Percentiles rank a stretch among this genome's conserved stretches.
Evolutionary conservation across 2,329 filamentous ascomycete species (phyloP).

Genomic region (Pleoardoris graminearum): DNA sequence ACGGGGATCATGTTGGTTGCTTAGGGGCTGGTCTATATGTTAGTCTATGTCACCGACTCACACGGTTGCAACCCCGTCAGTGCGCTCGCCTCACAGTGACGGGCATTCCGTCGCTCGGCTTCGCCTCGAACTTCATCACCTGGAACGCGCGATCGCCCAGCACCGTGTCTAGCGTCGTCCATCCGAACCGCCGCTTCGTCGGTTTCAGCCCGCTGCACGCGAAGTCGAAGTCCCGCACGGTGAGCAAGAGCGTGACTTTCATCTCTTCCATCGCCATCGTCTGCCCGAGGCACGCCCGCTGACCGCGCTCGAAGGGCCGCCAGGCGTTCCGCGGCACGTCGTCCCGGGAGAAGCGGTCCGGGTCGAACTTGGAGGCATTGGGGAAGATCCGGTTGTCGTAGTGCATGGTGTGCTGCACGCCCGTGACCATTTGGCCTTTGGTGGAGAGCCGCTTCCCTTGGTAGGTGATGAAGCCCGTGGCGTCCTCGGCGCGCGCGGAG

Average conservation of each 20-base stretch:
- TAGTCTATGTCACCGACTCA: no score
- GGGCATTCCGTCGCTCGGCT: constrained; percentile 36
- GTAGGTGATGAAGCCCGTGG: constrained; percentile 43
- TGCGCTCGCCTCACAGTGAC: constrained; percentile 28
- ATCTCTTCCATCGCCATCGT: constrained; percentile 59
- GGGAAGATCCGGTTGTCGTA: constrained; percentile 28
- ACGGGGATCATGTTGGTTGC: no score
- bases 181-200: constrained; percentile 28
- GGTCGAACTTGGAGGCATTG: constrained; percentile 33
- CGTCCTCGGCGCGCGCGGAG: constrained; percentile 47
- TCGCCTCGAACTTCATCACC: constrained; percentile 37
- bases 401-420: constrained; percentile 46
- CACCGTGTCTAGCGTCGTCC: constrained; percentile 31
- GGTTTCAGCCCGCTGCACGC: constrained; percentile 30
- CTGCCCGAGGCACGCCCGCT: constrained; percentile 61
- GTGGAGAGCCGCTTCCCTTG: constrained; percentile 51
- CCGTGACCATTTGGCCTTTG: constrained; percentile 49
- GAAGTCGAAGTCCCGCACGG: constrained; percentile 56
- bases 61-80: neutral
- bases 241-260: constrained; percentile 55
- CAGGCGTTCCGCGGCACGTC: constrained; percentile 54
- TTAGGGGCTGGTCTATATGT: no score
- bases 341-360: constrained; percentile 46
- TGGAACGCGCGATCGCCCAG: constrained; percentile 40
- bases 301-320: constrained; percentile 60